Evolutionary conservation across 2,329 filamentous ascomycete genomes (phyloP).

Genomic region (Clonostachys rosea): DNA sequence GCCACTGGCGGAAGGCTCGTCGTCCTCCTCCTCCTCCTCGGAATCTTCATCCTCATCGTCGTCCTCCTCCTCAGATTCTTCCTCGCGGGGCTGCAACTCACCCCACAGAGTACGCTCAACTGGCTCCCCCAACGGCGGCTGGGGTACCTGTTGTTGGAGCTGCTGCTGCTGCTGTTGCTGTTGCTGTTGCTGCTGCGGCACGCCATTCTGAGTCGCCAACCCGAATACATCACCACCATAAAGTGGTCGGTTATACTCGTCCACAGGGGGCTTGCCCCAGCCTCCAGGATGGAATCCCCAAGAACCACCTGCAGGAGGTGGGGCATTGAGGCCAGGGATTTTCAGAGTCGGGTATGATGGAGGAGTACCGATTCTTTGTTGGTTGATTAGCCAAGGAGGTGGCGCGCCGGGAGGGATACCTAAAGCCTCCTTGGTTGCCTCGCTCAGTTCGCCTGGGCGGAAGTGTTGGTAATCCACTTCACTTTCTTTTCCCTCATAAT

Average conservation of each 20-base stretch:
- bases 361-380: conserved; percentile 88
- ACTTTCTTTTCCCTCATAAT: conserved; percentile 98
- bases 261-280: conserved; percentile 92
- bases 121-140: conserved; percentile 58
- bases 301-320: conserved; percentile 79
- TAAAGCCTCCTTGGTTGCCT: conserved; percentile 85
- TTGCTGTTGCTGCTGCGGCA: conserved; percentile 8
- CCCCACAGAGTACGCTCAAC: conserved; percentile 90
- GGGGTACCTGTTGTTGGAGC: conserved; percentile 28
- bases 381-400: conserved; percentile 95
- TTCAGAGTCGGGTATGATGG: conserved; percentile 95
- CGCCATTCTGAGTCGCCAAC: conserved; percentile 46
- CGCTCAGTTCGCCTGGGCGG: conserved; percentile 83
- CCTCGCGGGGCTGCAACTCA: conserved; percentile 76
- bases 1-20: conserved; percentile 51
- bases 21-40: conserved; percentile 57
- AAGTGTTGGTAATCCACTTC: conserved; percentile 92
- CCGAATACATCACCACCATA: conserved; percentile 96
- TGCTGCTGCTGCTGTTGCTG: conserved; percentile 27
- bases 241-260: conserved; percentile 86
- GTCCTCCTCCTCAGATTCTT: conserved; percentile 69
- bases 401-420: conserved; percentile 91
- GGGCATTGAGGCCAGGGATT: conserved; percentile 90
- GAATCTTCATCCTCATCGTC: conserved; percentile 71
- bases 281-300: conserved; percentile 97